phyloP scores from a whole-genome alignment of 129 eudicot genomes.

The Flaveria bidentis region DNA sequence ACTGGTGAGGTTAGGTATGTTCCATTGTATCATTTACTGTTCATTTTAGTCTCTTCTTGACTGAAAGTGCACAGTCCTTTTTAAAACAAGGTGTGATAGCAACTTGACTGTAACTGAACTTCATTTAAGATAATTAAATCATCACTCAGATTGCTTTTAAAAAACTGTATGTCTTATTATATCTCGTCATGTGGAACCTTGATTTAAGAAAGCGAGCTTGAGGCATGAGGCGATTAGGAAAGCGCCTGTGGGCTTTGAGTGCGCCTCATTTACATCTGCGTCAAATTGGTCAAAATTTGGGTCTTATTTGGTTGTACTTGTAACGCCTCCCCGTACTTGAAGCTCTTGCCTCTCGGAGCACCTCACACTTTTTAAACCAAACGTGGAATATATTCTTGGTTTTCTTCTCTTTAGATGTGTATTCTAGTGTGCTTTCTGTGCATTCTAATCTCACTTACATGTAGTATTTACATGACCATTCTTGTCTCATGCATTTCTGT shows the following conservation, averaged over 20 bases:
- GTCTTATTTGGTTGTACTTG: too few relatives aligned
- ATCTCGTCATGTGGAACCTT: background rate
- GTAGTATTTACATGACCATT: background rate
- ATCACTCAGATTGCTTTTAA: background rate
- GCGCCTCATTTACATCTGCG: too few relatives aligned
- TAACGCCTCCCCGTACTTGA: too few relatives aligned
- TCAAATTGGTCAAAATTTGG: too few relatives aligned
- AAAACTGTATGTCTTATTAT: background rate
- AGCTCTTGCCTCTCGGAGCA: too few relatives aligned
- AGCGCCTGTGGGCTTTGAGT: too few relatives aligned
- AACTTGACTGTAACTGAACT: slow-evolving; percentile 3
- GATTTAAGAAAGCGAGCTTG: too few relatives aligned
- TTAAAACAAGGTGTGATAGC: background rate
- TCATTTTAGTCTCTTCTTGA: slow-evolving; percentile 7
- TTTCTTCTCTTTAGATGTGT: background rate
- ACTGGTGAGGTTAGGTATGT: slow-evolving; percentile 97
- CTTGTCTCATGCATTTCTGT: background rate
- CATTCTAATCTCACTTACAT: background rate
- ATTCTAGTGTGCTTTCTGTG: background rate
- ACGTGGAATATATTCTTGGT: background rate
- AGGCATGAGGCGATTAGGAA: too few relatives aligned
- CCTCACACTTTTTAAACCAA: too few relatives aligned
- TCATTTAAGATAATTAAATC: background rate
- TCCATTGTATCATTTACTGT: background rate
- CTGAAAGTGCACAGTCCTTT: slow-evolving; percentile 8